Evolutionary conservation across 2,329 filamentous ascomycete species (phyloP).

Genomic region (Colletotrichum truncatum): DNA sequence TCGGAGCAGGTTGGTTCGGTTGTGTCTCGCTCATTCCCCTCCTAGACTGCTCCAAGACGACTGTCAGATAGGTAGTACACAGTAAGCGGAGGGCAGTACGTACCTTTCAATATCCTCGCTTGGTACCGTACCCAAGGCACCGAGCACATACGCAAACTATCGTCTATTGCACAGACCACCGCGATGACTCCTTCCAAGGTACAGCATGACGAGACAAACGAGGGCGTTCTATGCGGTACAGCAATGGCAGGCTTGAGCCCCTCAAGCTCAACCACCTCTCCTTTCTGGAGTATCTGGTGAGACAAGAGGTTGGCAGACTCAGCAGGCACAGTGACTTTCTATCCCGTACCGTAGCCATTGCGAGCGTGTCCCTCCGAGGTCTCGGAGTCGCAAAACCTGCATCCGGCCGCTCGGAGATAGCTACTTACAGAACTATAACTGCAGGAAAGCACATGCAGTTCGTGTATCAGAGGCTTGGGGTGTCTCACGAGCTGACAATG

Average conservation of each 20-base stretch:
- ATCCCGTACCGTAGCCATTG: constrained; percentile 19
- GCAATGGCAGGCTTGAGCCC: background rate
- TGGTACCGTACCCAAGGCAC: constrained; percentile 13
- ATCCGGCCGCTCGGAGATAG: constrained; percentile 31
- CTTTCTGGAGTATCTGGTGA: constrained; percentile 7
- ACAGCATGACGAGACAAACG: background rate
- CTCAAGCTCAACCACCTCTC: background rate
- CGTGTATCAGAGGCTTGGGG: constrained; percentile 25
- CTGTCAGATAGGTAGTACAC: too few species aligned
- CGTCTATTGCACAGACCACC: background rate
- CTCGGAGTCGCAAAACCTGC: constrained; percentile 26
- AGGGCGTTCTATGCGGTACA: background rate
- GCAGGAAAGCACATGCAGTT: constrained; percentile 28
- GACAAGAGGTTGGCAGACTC: background rate
- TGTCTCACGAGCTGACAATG: constrained; percentile 28
- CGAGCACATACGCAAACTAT: background rate
- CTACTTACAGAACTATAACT: constrained; percentile 28
- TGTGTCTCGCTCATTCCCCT: background rate
- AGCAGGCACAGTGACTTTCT: background rate
- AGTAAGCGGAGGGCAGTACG: too few species aligned
- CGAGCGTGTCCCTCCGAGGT: constrained; percentile 14
- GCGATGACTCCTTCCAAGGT: background rate
- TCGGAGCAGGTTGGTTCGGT: constrained; percentile 11
- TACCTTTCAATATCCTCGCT: background rate
- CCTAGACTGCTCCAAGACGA: too few species aligned